These are phyloP conservation scores for Taphrina sp. DNA, from an alignment of 1,139 yeast genomes.

Conservation along the genomic window DNA sequence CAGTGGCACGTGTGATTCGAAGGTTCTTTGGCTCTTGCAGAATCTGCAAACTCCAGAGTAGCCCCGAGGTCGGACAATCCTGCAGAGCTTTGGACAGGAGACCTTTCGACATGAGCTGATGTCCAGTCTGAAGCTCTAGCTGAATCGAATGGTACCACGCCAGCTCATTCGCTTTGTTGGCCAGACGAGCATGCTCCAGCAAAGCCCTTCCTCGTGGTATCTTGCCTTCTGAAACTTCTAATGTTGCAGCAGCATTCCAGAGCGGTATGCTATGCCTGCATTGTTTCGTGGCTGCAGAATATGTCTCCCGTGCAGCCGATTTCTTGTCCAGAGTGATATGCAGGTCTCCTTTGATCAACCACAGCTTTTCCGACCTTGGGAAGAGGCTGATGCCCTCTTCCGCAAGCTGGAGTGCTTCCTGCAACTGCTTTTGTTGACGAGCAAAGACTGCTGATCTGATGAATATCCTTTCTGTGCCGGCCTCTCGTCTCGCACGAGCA, in stretches of 20 bases:
- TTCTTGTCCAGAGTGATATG: slow-evolving; percentile 44
- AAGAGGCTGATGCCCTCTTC: slow-evolving; percentile 52
- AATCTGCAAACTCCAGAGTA: slow-evolving; percentile 63
- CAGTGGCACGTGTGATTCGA: slow-evolving; percentile 63
- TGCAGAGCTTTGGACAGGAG: slow-evolving; percentile 62
- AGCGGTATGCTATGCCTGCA: slow-evolving; percentile 51
- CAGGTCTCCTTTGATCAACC: slow-evolving; percentile 62
- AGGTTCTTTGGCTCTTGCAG: slow-evolving; percentile 51
- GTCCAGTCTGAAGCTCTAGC: slow-evolving; percentile 57
- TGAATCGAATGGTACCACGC: slow-evolving; percentile 61
- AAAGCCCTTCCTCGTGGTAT: slow-evolving; percentile 66
- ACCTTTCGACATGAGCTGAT: slow-evolving; percentile 55
- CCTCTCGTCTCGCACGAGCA: slow-evolving; percentile 46
- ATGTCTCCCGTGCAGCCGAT: slow-evolving; percentile 52
- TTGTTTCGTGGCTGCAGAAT: slow-evolving; percentile 52
- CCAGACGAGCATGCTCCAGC: slow-evolving; percentile 64
- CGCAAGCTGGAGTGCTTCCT: slow-evolving; percentile 46
- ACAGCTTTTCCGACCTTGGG: slow-evolving; percentile 54
- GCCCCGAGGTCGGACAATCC: slow-evolving; percentile 58
- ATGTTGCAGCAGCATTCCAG: slow-evolving; percentile 58
- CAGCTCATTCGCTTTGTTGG: slow-evolving; percentile 52
- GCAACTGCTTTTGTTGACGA: slow-evolving; percentile 46
- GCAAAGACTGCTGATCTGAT: slow-evolving; percentile 60
- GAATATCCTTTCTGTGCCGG: slow-evolving; percentile 56
- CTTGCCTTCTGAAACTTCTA: slow-evolving; percentile 51